Percentiles rank a stretch among this genome's conserved stretches.
These are phyloP conservation scores for Piper longum DNA, from an alignment of 164 flowering plant genomes.

Conservation along the genomic window DNA sequence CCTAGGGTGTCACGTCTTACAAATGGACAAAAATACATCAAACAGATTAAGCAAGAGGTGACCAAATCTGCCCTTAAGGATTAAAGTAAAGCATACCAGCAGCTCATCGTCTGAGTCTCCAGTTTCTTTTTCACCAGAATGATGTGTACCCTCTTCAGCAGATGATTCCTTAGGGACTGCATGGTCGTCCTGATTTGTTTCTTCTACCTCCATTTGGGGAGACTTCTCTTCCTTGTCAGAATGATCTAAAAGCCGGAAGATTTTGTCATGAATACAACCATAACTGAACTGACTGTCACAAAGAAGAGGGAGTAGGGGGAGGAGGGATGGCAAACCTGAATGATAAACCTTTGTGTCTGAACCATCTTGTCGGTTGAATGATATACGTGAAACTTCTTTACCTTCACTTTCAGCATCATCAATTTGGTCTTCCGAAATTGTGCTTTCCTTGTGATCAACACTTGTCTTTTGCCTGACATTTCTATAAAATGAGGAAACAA, in stretches of 20 bases:
- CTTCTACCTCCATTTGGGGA: slow-evolving; percentile 5
- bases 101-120: slow-evolving; percentile 67
- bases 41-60: no score
- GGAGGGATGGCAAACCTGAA: slow-evolving; percentile 17
- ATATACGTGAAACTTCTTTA: slow-evolving; percentile 18
- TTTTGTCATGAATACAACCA: not conserved
- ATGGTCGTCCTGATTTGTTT: slow-evolving; percentile 8
- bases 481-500: slow-evolving; percentile 21
- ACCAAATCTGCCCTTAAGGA: not conserved
- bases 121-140: slow-evolving; percentile 13
- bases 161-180: slow-evolving; percentile 6
- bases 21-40: no score
- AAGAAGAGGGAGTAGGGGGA: no score
- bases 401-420: slow-evolving; percentile 16
- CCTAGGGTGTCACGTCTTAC: no score
- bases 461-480: slow-evolving; percentile 46
- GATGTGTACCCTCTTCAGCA: slow-evolving; percentile 8
- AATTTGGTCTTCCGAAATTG: slow-evolving; percentile 11
- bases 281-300: not conserved
- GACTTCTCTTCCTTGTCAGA: slow-evolving; percentile 16
- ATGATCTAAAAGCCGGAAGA: slow-evolving; percentile 13
- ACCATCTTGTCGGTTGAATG: slow-evolving; percentile 15
- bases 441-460: slow-evolving; percentile 16
- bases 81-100: slow-evolving; percentile 21
- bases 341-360: slow-evolving; percentile 14